Evolutionary conservation across 192 early-diverging fungal species (phyloP), one percentile per base, ranked within the genome.

Genomic region (Paraglomus brasilianum): DNA sequence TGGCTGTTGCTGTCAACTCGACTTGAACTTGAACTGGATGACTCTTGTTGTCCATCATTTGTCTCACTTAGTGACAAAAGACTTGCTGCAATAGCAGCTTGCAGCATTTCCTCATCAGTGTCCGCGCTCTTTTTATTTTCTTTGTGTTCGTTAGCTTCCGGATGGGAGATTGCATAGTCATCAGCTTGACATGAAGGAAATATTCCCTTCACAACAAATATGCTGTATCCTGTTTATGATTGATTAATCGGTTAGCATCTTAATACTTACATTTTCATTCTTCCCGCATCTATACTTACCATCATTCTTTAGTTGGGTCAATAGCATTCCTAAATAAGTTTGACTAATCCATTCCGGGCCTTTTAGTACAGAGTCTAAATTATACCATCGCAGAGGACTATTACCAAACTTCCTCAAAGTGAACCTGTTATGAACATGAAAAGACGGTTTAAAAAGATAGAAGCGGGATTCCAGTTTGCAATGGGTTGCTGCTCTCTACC

Each of bases 341-440:
- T 90, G 85, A 44, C 85, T 87, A 39, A 93, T 77, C 65, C 87
- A 80, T 9, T 71, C 70, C 8, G 90, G 86, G 5, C 56, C 71
- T 10, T 66, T 11, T 53, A 77, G 80, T 38, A 83, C 72, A 4
- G 82, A 85, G 69, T 93, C 88, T 46, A 93, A 73, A 61, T 93
- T 92, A 74, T 91, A 91, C 88, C 88, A 93, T 22, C 89, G 78
- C n/a, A 79, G 77, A 7, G 83, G 71, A 3, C 80, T 80, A 8
- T 78, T 72, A 1, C 86, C 86, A 78, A 93, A 93, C 53, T 81
- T 74, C 15, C 91, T 77, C 40, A 93, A 52, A 6, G 88, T 87
- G 61, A 90, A 84, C 86, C 86, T 76, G 36, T 17, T 44, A 57
- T 15, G 19, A 22, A 82, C 38, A 14, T 17, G 1, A 66, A 66